phyloP scores from a whole-genome alignment of 345 rosid genomes.

The Turnera subulata region DNA sequence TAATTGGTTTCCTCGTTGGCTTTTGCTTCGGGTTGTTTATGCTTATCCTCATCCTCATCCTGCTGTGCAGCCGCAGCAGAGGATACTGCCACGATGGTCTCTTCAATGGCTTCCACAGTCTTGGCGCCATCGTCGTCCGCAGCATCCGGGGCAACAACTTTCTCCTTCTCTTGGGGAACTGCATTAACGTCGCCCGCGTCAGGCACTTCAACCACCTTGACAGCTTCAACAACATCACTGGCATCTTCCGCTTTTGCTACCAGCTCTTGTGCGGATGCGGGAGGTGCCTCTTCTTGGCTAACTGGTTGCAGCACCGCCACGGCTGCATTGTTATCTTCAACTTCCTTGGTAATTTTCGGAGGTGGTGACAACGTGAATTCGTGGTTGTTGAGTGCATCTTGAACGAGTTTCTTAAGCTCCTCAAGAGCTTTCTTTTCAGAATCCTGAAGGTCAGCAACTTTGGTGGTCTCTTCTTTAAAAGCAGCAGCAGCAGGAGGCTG shows the following conservation, averaged over 20 bases:
- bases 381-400: conserved; percentile 28
- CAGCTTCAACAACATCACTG: too few species aligned
- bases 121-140: conserved; percentile 27
- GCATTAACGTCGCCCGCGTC: not conserved
- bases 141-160: not conserved
- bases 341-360: conserved; percentile 7
- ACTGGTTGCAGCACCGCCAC: conserved; percentile 11
- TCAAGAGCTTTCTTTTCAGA: conserved; percentile 27
- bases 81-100: conserved; percentile 25
- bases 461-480: conserved; percentile 30
- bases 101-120: conserved; percentile 29
- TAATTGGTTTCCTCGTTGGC: not conserved
- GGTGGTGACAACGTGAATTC: conserved; percentile 16
- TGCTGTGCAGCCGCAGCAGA: conserved; percentile 18
- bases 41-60: not conserved
- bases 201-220: not conserved
- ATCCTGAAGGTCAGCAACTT: conserved; percentile 24
- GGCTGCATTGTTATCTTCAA: not conserved
- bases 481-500: conserved; percentile 12
- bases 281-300: not conserved
- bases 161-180: not conserved
- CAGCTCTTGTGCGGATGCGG: not conserved
- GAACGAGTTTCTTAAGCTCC: conserved; percentile 27
- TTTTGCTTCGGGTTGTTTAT: conserved; percentile 6
- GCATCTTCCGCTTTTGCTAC: too few species aligned